Conservation (phyloP, 139 green algal genomes). For the Chlorella vulgaris region DNA sequence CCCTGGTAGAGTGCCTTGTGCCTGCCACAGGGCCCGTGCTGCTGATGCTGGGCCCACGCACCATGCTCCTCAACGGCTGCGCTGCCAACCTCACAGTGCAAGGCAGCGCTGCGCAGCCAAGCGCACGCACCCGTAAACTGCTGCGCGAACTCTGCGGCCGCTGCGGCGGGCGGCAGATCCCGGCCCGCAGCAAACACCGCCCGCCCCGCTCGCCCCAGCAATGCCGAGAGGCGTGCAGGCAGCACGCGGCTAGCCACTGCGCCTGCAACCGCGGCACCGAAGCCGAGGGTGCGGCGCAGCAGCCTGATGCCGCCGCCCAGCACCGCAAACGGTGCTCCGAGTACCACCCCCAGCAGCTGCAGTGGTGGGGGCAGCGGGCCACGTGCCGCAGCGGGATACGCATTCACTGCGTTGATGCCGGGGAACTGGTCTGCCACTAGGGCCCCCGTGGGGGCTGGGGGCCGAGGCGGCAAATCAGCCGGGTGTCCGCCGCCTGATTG, state of each 20-base stretch:
- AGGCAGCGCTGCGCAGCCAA: background rate
- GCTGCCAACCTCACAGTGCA: too few species aligned
- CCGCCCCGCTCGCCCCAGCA: background rate
- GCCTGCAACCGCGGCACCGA: slow-evolving; percentile 30
- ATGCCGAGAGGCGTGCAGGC: slow-evolving; percentile 30
- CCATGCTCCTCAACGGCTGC: too few species aligned
- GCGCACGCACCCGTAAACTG: slow-evolving; percentile 2
- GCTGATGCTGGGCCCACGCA: too few species aligned
- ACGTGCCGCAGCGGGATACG: background rate
- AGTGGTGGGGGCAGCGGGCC: slow-evolving; percentile 20
- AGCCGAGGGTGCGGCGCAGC: slow-evolving; percentile 43
- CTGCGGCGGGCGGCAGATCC: background rate
- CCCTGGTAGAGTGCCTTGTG: too few species aligned
- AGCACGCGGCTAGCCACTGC: slow-evolving; percentile 57
- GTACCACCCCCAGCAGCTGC: slow-evolving; percentile 10
- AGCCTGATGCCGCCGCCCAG: slow-evolving; percentile 35
- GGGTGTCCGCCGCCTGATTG: slow-evolving; percentile 22
- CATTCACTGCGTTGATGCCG: background rate
- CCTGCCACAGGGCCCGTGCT: too few species aligned
- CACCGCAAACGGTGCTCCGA: slow-evolving; percentile 30
- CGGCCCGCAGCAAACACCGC: background rate
- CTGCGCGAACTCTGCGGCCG: slow-evolving; percentile 4
- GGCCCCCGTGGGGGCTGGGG: background rate
- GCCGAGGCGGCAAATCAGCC: slow-evolving; percentile 15
- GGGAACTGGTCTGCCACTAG: background rate